Evolutionary conservation across 1,139 yeast genomes (phyloP).

Genomic region (Sugiyamaella xylanicola): DNA sequence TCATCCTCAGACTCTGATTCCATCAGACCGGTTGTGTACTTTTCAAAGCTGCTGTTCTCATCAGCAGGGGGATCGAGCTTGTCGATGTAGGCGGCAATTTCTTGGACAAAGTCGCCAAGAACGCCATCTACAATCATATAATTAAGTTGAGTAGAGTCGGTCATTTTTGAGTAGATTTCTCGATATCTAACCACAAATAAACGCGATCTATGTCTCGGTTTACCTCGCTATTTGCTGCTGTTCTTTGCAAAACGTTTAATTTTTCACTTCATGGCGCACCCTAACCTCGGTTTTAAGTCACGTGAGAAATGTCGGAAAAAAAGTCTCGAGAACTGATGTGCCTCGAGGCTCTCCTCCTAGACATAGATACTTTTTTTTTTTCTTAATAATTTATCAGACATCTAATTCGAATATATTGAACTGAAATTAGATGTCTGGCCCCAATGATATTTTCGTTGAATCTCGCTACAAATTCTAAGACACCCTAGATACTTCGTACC

Average conservation of each 20-base stretch:
- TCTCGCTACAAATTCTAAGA: too few relatives aligned
- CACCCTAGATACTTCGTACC: too few relatives aligned
- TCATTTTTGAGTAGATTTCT: neutral
- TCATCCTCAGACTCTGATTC: constrained; percentile 34
- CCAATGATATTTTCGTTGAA: too few relatives aligned
- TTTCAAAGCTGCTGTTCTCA: constrained; percentile 28
- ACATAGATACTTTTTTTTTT: too few relatives aligned
- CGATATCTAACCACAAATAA: neutral
- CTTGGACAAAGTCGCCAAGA: constrained; percentile 44
- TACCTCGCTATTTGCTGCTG: neutral
- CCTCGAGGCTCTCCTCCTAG: neutral
- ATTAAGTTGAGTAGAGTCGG: constrained; percentile 25
- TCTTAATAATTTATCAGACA: too few relatives aligned
- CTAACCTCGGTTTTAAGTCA: neutral
- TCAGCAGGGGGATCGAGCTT: constrained; percentile 37
- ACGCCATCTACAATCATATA: constrained; percentile 44
- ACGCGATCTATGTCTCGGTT: neutral
- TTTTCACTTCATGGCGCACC: neutral
- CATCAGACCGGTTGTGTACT: constrained; percentile 34
- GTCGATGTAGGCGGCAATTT: constrained; percentile 45
- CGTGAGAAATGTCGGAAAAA: neutral
- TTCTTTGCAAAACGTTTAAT: neutral
- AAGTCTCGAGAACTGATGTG: neutral
- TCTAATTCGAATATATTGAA: too few relatives aligned
- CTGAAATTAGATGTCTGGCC: too few relatives aligned